Percentiles rank a stretch among this genome's conserved stretches.
phyloP scores from a whole-genome alignment of 2,329 filamentous ascomycete species.

The Ophiostoma sp. region DNA sequence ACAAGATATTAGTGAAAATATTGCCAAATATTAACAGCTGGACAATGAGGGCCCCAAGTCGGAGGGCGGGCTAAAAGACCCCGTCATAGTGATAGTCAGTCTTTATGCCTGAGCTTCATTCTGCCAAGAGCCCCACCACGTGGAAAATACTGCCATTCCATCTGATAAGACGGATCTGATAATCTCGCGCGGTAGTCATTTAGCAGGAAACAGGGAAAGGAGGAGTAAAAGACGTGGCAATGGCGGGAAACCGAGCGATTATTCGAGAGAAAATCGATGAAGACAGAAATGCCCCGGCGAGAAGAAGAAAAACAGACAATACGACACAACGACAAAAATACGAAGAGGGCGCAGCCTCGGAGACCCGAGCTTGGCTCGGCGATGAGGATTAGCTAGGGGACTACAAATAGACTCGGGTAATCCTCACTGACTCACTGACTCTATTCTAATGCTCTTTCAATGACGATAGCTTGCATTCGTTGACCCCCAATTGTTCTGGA shows the following conservation, averaged over 20 bases:
- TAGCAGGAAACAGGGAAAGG: neutral
- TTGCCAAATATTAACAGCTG: neutral
- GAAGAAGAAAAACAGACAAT: constrained; percentile 1
- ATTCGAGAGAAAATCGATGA: neutral
- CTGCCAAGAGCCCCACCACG: neutral
- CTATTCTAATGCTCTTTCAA: neutral
- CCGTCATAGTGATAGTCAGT: neutral
- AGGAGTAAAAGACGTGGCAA: neutral
- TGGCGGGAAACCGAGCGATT: neutral
- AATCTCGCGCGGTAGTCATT: constrained; percentile 13
- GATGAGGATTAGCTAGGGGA: neutral
- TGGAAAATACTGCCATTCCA: constrained; percentile 7
- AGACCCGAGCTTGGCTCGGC: constrained; percentile 3
- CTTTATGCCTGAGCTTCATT: neutral
- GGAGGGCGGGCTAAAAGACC: neutral
- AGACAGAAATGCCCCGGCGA: neutral
- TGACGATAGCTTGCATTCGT: neutral
- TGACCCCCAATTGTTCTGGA: neutral
- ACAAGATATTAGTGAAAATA: neutral
- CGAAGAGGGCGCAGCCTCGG: neutral
- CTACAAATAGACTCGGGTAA: constrained; percentile 9
- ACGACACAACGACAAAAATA: neutral
- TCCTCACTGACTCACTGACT: neutral
- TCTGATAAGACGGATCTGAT: constrained; percentile 25
- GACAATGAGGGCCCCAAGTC: neutral